These are phyloP conservation scores for Haplographium delicatum DNA, from an alignment of 495 filamentous ascomycete genomes.

Conservation along the genomic window DNA sequence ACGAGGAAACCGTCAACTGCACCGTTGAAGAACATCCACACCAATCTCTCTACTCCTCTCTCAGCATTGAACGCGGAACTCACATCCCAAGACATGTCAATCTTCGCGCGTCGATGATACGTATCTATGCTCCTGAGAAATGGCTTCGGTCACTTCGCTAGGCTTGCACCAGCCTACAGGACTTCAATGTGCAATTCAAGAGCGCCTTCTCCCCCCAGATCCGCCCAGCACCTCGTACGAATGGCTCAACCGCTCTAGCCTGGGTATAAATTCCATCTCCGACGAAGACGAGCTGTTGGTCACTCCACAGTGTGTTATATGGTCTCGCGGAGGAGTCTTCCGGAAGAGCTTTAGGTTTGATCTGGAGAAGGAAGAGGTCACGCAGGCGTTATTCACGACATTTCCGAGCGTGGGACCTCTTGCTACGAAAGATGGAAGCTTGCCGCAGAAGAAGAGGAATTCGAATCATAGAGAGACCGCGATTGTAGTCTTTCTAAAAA, in stretches of 20 bases:
- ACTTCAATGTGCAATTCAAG: constrained; percentile 75
- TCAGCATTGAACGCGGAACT: no score
- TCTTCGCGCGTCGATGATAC: constrained; percentile 19
- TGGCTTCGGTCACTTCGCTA: constrained; percentile 84
- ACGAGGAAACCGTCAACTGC: no score
- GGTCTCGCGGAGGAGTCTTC: constrained; percentile 82
- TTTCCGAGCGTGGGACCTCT: constrained; percentile 57
- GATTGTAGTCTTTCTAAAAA: constrained; percentile 85
- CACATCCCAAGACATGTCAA: constrained; percentile 12
- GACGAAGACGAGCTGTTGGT: constrained; percentile 76
- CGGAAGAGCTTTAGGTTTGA: constrained; percentile 85
- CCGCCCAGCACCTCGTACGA: constrained; percentile 61
- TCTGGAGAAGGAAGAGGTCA: constrained; percentile 76
- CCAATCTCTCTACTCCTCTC: no score
- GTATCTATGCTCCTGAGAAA: constrained; percentile 30
- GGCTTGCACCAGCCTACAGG: constrained; percentile 83
- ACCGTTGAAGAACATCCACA: no score
- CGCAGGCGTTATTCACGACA: constrained; percentile 76
- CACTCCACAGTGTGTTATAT: constrained; percentile 79
- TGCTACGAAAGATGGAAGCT: constrained; percentile 18
- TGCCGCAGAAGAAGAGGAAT: constrained; percentile 13
- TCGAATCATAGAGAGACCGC: constrained; percentile 47
- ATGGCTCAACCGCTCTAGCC: constrained; percentile 57
- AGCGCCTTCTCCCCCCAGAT: constrained; percentile 68
- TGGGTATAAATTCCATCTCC: constrained; percentile 30